These are phyloP conservation scores for Cupressus sempervirens DNA, from an alignment of 75 land plant genomes.

Conservation along the genomic window DNA sequence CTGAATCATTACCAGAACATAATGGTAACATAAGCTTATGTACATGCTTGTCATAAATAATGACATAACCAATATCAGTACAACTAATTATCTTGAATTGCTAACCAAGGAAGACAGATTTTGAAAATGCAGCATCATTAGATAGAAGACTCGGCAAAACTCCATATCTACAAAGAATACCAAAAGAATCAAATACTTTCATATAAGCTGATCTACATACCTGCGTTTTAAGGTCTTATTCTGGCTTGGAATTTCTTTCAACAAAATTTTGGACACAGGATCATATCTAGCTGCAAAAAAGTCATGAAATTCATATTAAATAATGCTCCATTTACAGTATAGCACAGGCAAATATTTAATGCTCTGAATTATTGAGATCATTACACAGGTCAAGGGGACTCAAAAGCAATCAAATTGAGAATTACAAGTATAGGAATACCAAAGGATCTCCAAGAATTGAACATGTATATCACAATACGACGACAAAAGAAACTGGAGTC, in stretches of 20 bases:
- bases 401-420: not conserved
- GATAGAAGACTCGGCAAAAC: not conserved
- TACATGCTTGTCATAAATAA: not conserved
- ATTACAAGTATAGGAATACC: not conserved
- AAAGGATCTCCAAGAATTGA: not conserved
- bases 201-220: slow-evolving; percentile 18
- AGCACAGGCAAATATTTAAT: not conserved
- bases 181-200: not conserved
- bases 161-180: not conserved
- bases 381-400: not conserved
- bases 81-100: not conserved
- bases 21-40: not conserved
- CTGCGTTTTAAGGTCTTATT: slow-evolving; percentile 78
- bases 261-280: slow-evolving; percentile 34
- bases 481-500: not conserved
- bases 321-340: not conserved
- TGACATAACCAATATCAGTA: not conserved
- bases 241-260: slow-evolving; percentile 47
- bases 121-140: not conserved
- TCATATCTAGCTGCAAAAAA: slow-evolving; percentile 62
- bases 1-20: slow-evolving; percentile 29
- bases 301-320: not conserved
- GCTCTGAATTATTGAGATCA: not conserved
- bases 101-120: not conserved
- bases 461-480: not conserved